phyloP scores from a whole-genome alignment of 2,329 filamentous ascomycete genomes.

The Diaporthe velutina region DNA sequence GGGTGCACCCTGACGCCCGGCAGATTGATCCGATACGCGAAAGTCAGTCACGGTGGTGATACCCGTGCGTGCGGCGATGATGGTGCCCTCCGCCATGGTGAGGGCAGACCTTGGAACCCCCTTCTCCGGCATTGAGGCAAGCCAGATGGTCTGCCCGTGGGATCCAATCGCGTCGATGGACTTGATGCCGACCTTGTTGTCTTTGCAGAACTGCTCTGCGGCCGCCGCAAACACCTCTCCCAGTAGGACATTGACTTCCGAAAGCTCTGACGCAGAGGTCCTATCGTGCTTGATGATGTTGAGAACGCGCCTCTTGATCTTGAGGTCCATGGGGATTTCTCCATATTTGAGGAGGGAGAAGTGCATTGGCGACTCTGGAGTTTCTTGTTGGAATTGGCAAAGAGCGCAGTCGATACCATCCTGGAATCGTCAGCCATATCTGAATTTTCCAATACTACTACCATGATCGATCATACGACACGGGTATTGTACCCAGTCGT shows the following conservation, averaged over 20 bases:
- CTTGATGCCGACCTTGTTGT: neutral
- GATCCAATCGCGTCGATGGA: neutral
- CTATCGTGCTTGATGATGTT: neutral
- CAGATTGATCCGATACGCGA: neutral
- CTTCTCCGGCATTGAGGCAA: neutral
- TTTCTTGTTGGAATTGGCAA: neutral
- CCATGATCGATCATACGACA: too few relatives aligned
- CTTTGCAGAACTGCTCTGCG: neutral
- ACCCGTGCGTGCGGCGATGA: neutral
- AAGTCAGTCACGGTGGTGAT: neutral
- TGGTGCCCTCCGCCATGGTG: neutral
- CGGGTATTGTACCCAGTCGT: fast-evolving
- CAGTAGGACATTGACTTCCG: neutral
- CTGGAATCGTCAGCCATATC: neutral
- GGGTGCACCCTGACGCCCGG: neutral
- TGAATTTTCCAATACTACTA: neutral
- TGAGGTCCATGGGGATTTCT: neutral
- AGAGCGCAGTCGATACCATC: neutral
- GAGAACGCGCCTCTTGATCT: neutral
- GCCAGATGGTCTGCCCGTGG: neutral
- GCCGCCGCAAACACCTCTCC: neutral
- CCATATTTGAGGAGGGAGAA: neutral
- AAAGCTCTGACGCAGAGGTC: neutral
- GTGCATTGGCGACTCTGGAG: neutral
- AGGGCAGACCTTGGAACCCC: neutral